A percentile compares a stretch with the other conserved stretches of the same genome.
Conservation (phyloP, 805 yeast genomes). For the Millerozyma miso region DNA sequence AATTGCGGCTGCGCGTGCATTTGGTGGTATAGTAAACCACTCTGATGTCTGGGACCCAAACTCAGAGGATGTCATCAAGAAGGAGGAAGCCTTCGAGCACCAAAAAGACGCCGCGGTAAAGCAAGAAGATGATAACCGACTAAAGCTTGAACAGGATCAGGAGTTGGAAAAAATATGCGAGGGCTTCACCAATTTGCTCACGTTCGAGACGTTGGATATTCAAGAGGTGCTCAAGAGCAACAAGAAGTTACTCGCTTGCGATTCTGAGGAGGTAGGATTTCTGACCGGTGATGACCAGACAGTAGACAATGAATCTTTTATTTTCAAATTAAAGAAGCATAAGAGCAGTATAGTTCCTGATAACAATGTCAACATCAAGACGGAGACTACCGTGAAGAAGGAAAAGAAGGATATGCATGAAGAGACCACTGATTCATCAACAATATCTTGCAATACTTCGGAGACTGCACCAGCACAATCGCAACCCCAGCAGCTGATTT, state of each 20-base stretch:
- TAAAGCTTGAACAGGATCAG: conserved; percentile 40
- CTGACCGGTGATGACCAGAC: conserved; percentile 8
- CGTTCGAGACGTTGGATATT: conserved; percentile 50
- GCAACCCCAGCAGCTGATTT: conserved; percentile 23
- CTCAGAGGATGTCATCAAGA: conserved; percentile 26
- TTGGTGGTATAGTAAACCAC: conserved; percentile 86
- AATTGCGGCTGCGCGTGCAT: conserved; percentile 88
- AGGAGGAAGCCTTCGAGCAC: conserved; percentile 13
- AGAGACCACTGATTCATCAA: not conserved
- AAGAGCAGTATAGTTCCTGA: conserved; percentile 31
- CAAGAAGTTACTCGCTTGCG: conserved; percentile 58
- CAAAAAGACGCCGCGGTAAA: conserved; percentile 7
- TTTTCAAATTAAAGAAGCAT: conserved; percentile 48
- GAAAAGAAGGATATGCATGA: conserved; percentile 5
- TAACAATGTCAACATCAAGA: conserved; percentile 8
- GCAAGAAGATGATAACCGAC: conserved; percentile 18
- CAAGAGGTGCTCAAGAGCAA: conserved; percentile 47
- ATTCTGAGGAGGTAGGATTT: conserved; percentile 40
- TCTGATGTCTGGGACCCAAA: conserved; percentile 86
- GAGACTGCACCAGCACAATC: conserved; percentile 4
- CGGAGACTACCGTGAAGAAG: conserved; percentile 6
- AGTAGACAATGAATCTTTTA: conserved; percentile 25
- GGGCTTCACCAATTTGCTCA: conserved; percentile 37
- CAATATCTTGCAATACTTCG: conserved; percentile 1
- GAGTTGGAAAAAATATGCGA: conserved; percentile 39